Conservation (phyloP, 768 basidiomycete genomes). For the Pulveroboletus sp. region DNA sequence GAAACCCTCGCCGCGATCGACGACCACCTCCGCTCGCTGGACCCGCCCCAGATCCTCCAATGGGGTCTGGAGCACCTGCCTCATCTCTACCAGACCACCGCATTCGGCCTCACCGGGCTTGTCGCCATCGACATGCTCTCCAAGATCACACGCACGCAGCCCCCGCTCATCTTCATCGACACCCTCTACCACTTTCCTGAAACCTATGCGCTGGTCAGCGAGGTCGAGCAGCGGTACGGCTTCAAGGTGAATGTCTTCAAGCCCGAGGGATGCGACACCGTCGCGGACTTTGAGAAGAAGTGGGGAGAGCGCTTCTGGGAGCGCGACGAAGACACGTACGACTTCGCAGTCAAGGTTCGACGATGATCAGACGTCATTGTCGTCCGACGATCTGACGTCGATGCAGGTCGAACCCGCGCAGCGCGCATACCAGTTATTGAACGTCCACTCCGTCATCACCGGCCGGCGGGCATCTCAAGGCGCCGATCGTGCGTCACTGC, state of each 20-base stretch:
- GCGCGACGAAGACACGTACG: conserved; percentile 80
- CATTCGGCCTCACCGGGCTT: conserved; percentile 93
- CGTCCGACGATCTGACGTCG: neutral
- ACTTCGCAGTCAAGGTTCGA: conserved; percentile 85
- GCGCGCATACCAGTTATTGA: conserved; percentile 75
- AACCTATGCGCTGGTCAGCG: conserved; percentile 84
- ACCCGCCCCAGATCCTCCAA: conserved; percentile 77
- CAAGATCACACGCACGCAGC: conserved; percentile 58
- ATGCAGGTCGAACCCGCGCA: conserved; percentile 89
- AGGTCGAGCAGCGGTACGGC: conserved; percentile 74
- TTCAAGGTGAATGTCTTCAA: conserved; percentile 71
- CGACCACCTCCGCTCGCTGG: conserved; percentile 60
- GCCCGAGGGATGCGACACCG: conserved; percentile 65
- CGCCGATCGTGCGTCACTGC: conserved; percentile 75
- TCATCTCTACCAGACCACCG: conserved; percentile 87
- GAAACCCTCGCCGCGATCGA: conserved; percentile 70
- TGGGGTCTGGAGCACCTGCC: conserved; percentile 85
- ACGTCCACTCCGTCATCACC: conserved; percentile 88
- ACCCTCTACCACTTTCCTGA: conserved; percentile 95
- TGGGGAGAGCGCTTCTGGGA: conserved; percentile 86
- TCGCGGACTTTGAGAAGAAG: conserved; percentile 71
- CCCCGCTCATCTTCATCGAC: conserved; percentile 93
- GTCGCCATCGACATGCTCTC: conserved; percentile 94
- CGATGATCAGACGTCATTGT: no score
- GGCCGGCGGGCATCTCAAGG: conserved; percentile 93